Evolutionary conservation across 2,329 filamentous ascomycete genomes (phyloP), one percentile per base, ranked within the genome.

Genomic region (Coniella vitis): DNA sequence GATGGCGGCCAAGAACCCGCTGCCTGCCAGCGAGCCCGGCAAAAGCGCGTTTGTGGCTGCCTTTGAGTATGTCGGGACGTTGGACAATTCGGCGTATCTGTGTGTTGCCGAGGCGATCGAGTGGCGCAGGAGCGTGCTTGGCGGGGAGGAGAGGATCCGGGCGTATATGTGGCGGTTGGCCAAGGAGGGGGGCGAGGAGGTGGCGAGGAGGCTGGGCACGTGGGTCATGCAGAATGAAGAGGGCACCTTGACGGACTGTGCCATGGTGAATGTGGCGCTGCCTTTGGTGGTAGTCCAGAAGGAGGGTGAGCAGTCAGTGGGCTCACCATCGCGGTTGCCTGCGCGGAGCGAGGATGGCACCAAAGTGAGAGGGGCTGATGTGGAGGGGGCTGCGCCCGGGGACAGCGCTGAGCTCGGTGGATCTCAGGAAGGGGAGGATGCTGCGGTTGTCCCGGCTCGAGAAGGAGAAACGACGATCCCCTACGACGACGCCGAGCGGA

Each of bases 1-100:
- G 5, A 58, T 56, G 12, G 60, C 67, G 8, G 58, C 56, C 31
- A 67, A 67, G 29, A 70, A 73, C n/a, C 60, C 76, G 25, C 73
- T 71, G 10, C 62, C 62, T 31, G 65, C 54, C 47, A 39, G 51
- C 25, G 25, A 29, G 25, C 5, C 5, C 25, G 25, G 25, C 5
- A 83, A 84, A 58, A 75, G 76, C 8, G 60, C 65, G 1, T 95
- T 87, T 55, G 76, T 88, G 14, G 68, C 63, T 12, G 81, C 83
- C 38, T 95, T 95, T 60, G 79, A 89, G 58, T 91, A 84, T 54
- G 75, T 85, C 3, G 88, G 86, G 10, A 94, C 90, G 0, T 64
- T 82, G 4, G 90, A 96, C 59, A 82, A 79, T 52, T 72, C 79
- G 4, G 78, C 87, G 0, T 91, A 84, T 55, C 69, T 89, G 1